A percentile compares a stretch with the other conserved stretches of the same genome.
phyloP scores from a whole-genome alignment of 176 grass and related monocot genomes.

The Puccinellia tenuiflora region DNA sequence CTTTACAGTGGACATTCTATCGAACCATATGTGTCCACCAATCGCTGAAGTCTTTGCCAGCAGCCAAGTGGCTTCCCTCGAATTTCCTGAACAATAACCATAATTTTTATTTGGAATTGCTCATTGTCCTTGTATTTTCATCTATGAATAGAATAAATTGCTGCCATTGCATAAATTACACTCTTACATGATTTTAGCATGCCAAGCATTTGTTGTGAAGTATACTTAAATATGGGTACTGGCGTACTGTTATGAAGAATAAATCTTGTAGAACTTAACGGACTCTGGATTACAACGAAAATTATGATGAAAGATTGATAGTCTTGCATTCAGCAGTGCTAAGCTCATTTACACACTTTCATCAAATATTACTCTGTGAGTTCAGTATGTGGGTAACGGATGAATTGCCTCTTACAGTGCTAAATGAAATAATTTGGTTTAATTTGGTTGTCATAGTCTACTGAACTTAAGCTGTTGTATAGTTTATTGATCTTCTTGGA shows the following conservation, averaged over 20 bases:
- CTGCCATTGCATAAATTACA: background rate
- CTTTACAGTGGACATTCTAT: background rate
- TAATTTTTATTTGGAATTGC: background rate
- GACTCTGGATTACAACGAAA: background rate
- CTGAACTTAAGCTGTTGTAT: background rate
- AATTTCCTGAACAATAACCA: background rate
- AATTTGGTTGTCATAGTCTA: background rate
- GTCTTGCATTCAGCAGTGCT: background rate
- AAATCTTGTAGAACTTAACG: background rate
- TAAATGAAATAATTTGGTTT: background rate
- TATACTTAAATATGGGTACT: background rate
- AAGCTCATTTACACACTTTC: background rate
- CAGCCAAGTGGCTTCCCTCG: background rate
- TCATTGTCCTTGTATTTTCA: background rate
- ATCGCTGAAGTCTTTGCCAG: background rate
- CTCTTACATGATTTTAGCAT: background rate
- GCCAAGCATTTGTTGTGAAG: constrained; percentile 1
- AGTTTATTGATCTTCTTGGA: background rate
- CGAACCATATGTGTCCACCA: background rate
- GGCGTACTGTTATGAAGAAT: background rate
- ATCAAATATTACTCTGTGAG: background rate
- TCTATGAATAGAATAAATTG: background rate
- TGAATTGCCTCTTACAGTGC: background rate
- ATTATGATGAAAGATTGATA: background rate
- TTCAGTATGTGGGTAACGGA: background rate